Evolutionary conservation across 345 rosid species (phyloP).

Genomic region (Corchorus capsularis): DNA sequence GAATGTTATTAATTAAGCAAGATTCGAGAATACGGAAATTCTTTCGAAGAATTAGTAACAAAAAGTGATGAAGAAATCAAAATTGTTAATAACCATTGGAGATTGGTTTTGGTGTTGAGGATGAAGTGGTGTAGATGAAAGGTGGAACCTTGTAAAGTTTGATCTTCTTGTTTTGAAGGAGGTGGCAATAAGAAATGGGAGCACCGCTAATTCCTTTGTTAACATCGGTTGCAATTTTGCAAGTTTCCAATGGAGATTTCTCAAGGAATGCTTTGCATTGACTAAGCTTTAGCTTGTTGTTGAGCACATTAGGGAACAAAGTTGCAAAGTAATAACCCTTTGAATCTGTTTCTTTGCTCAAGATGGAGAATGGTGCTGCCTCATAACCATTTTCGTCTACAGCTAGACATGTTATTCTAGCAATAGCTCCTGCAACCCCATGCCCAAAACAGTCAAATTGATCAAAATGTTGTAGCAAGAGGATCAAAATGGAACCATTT

Average conservation of each 20-base stretch:
- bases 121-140: conserved; percentile 2
- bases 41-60: not conserved
- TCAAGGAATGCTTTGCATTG: conserved; percentile 49
- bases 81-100: not conserved
- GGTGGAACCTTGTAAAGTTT: not conserved
- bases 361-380: conserved; percentile 32
- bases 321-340: conserved; percentile 43
- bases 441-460: too few relatives aligned
- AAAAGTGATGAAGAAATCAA: not conserved
- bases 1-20: not conserved
- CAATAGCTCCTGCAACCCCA: conserved; percentile 34
- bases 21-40: too few relatives aligned
- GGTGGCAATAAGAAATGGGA: conserved; percentile 26
- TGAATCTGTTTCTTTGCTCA: conserved; percentile 32
- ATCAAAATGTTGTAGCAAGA: too few relatives aligned
- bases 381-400: conserved; percentile 37
- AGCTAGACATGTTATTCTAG: conserved; percentile 40
- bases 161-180: conserved; percentile 30
- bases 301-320: conserved; percentile 26
- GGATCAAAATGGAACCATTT: too few relatives aligned
- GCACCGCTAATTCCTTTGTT: conserved; percentile 39
- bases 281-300: conserved; percentile 22
- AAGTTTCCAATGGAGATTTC: conserved; percentile 29
- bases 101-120: not conserved
- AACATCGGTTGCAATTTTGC: conserved; percentile 35